phyloP scores from a whole-genome alignment of 176 grass and related monocot species.

The Bonia amplexicaulis region DNA sequence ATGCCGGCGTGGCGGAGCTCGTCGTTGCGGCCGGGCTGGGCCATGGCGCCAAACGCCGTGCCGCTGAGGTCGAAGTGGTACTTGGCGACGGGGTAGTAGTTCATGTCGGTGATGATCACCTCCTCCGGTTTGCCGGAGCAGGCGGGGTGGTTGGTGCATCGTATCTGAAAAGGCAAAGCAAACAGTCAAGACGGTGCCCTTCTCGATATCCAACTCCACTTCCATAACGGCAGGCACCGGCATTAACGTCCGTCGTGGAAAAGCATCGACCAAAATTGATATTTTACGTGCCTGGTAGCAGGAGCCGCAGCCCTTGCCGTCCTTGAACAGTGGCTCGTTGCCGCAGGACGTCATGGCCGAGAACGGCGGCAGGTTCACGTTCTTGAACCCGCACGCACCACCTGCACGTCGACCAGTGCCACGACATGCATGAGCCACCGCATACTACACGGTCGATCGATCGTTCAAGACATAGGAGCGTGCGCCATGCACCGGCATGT shows the following conservation, averaged over 20 bases:
- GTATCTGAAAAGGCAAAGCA: conserved; percentile 25
- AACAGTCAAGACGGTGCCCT: neutral
- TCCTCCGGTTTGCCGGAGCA: conserved; percentile 70
- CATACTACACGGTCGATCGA: neutral
- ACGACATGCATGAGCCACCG: neutral
- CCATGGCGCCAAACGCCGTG: conserved; percentile 68
- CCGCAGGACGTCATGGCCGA: conserved; percentile 58
- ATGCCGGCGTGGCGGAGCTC: conserved; percentile 55
- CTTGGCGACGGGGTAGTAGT: conserved; percentile 46
- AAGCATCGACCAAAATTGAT: neutral
- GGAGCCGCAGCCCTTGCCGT: conserved; percentile 64
- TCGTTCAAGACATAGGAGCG: neutral
- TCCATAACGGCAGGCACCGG: neutral
- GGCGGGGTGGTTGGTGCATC: conserved; percentile 28
- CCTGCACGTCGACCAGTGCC: conserved; percentile 8
- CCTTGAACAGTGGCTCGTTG: conserved; percentile 51
- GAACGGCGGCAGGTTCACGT: conserved; percentile 44
- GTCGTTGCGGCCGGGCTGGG: conserved; percentile 34
- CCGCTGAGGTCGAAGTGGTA: conserved; percentile 72
- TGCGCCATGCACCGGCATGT: neutral
- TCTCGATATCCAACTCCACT: neutral
- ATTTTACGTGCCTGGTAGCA: conserved; percentile 32
- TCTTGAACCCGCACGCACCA: conserved; percentile 63
- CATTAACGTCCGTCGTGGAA: neutral
- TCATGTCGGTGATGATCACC: conserved; percentile 63